phyloP scores from a whole-genome alignment of 352 stramenopile species.

The Aphanomyces euteiches region DNA sequence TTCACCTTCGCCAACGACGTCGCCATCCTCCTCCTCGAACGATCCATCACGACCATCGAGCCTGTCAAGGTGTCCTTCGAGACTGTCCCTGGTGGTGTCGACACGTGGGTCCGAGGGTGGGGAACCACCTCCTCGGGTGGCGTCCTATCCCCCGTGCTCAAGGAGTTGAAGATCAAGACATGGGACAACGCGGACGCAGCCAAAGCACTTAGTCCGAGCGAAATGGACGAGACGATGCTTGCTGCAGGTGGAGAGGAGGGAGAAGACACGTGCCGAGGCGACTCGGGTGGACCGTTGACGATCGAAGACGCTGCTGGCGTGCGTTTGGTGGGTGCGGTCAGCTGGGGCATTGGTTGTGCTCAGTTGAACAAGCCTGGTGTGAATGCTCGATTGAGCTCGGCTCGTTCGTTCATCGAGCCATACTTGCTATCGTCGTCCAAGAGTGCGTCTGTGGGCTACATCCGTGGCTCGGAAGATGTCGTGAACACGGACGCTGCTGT shows the following conservation, averaged over 20 bases:
- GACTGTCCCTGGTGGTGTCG: background rate
- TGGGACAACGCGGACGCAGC: background rate
- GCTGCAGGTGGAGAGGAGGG: background rate
- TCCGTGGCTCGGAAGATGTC: too few relatives aligned
- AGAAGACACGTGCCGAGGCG: background rate
- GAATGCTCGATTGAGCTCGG: background rate
- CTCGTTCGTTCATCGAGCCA: background rate
- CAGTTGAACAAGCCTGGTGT: background rate
- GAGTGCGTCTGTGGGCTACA: too few relatives aligned
- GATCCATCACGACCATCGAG: background rate
- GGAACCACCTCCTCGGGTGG: background rate
- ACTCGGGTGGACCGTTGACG: background rate
- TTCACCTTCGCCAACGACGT: conserved; percentile 54
- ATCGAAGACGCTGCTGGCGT: background rate
- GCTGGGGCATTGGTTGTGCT: background rate
- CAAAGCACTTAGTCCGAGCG: background rate
- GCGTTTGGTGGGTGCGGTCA: background rate
- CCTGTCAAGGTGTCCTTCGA: background rate
- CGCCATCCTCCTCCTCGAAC: conserved; percentile 52
- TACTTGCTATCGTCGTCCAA: too few relatives aligned
- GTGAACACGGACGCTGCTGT: too few relatives aligned
- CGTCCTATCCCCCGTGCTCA: background rate
- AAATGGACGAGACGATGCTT: background rate
- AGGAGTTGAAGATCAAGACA: background rate
- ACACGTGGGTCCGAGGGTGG: background rate